These are phyloP conservation scores for Podaxis rugospora DNA, from an alignment of 768 basidiomycete species.

Conservation along the genomic window DNA sequence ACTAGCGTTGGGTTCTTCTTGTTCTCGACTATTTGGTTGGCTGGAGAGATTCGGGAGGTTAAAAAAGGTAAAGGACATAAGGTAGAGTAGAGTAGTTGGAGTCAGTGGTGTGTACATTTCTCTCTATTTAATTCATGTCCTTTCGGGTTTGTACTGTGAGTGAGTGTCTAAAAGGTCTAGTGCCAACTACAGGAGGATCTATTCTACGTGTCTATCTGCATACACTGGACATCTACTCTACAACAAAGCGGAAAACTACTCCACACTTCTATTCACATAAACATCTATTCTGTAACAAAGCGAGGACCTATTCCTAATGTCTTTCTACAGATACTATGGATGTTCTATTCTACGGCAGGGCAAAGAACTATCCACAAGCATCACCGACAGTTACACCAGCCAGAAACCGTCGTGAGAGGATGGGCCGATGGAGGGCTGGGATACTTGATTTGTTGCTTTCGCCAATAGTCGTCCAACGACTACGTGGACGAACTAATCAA, in stretches of 20 bases:
- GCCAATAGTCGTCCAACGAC: neutral
- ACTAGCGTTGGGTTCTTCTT: constrained; percentile 81
- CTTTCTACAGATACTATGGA: neutral
- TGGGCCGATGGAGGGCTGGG: neutral
- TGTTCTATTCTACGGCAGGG: neutral
- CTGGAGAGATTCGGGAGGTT: constrained; percentile 69
- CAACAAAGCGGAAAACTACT: neutral
- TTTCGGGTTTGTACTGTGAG: neutral
- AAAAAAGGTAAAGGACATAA: constrained; percentile 45
- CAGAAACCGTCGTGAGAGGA: neutral
- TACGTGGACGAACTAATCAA: neutral
- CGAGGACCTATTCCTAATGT: no score
- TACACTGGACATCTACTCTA: no score
- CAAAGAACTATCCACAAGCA: neutral
- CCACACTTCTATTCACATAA: neutral
- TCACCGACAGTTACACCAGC: neutral
- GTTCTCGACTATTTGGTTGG: constrained; percentile 85
- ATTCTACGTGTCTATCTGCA: no score
- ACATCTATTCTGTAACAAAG: no score
- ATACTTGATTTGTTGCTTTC: constrained; percentile 3
- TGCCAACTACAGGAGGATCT: neutral
- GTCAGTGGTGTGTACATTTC: neutral
- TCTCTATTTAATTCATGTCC: neutral
- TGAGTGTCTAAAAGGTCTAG: neutral
- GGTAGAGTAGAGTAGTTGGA: constrained; percentile 32